Evolutionary conservation across 225 moss, liverwort and hornwort species (phyloP).

Genomic region (Marchantia polymorpha): DNA sequence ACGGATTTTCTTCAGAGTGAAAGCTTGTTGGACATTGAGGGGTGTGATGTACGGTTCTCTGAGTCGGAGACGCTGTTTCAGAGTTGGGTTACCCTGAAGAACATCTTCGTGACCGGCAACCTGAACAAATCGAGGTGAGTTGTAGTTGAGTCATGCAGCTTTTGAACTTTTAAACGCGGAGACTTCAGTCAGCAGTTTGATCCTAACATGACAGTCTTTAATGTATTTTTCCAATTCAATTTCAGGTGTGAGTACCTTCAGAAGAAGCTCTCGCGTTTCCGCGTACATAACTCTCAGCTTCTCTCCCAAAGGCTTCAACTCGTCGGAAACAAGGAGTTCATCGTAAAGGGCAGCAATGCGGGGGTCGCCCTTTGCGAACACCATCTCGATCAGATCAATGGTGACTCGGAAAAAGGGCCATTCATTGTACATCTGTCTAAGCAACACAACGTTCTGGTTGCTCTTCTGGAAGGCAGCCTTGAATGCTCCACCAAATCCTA

Average conservation of each 20-base stretch:
- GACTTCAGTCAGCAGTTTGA: not conserved
- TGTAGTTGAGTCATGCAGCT: not conserved
- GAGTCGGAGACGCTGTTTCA: constrained; percentile 47
- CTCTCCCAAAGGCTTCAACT: constrained; percentile 43
- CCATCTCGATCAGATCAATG: constrained; percentile 51
- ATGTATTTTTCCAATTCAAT: no score
- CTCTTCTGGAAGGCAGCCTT: constrained; percentile 55
- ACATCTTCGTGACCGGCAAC: constrained; percentile 50
- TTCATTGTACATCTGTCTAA: constrained; percentile 81
- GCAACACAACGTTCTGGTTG: constrained; percentile 43
- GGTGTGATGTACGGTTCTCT: constrained; percentile 51
- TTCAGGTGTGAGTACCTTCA: constrained; percentile 29
- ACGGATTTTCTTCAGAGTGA: constrained; percentile 40
- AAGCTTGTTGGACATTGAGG: constrained; percentile 44
- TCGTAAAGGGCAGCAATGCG: constrained; percentile 53
- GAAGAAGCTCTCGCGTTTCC: constrained; percentile 39
- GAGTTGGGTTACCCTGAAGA: constrained; percentile 45
- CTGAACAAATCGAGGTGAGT: constrained; percentile 8
- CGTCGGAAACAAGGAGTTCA: constrained; percentile 43
- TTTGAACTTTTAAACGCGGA: not conserved
- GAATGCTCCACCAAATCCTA: constrained; percentile 82
- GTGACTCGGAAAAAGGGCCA: constrained; percentile 93
- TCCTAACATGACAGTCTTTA: no score
- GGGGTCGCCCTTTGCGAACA: constrained; percentile 52
- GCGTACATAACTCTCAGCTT: constrained; percentile 38